Conservation (phyloP, 2,329 filamentous ascomycete species). For the Cladosporium austrohemisphaericum region DNA sequence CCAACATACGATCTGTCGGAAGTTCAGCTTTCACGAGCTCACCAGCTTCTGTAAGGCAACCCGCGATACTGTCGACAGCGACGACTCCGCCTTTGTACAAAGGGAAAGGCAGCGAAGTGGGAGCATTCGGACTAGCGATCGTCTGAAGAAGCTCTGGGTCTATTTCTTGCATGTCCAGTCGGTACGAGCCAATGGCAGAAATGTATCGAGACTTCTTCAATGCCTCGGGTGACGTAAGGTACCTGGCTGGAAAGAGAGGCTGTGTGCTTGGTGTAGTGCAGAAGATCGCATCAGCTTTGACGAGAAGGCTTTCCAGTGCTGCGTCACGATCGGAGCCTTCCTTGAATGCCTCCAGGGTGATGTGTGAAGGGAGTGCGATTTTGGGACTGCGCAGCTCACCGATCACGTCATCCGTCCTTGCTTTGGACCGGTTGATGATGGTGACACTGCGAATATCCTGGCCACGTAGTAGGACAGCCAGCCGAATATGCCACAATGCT, state of each 20-base stretch:
- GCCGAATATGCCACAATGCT: constrained; percentile 89
- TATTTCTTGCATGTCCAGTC: constrained; percentile 75
- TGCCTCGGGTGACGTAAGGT: constrained; percentile 69
- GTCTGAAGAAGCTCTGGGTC: constrained; percentile 71
- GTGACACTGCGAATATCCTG: constrained; percentile 72
- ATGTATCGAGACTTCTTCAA: constrained; percentile 67
- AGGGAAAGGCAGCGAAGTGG: neutral
- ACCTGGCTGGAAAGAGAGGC: constrained; percentile 69
- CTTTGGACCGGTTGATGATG: constrained; percentile 70
- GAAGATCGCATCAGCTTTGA: constrained; percentile 78
- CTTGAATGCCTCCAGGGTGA: constrained; percentile 54
- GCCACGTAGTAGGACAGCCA: constrained; percentile 69
- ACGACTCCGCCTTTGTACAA: constrained; percentile 61
- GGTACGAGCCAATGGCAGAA: constrained; percentile 66
- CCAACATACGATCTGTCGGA: constrained; percentile 70
- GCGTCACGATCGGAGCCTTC: neutral
- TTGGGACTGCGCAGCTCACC: constrained; percentile 56
- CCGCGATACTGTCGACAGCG: constrained; percentile 66
- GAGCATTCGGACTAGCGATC: constrained; percentile 36
- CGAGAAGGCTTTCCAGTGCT: constrained; percentile 37
- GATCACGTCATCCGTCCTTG: constrained; percentile 39
- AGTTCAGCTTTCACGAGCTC: constrained; percentile 79
- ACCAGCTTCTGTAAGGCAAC: constrained; percentile 76
- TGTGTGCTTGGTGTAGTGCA: constrained; percentile 75
- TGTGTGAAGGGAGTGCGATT: constrained; percentile 65